These are phyloP conservation scores for Nitzschia putrida DNA, from an alignment of 108 stramenopile genomes.

Conservation along the genomic window DNA sequence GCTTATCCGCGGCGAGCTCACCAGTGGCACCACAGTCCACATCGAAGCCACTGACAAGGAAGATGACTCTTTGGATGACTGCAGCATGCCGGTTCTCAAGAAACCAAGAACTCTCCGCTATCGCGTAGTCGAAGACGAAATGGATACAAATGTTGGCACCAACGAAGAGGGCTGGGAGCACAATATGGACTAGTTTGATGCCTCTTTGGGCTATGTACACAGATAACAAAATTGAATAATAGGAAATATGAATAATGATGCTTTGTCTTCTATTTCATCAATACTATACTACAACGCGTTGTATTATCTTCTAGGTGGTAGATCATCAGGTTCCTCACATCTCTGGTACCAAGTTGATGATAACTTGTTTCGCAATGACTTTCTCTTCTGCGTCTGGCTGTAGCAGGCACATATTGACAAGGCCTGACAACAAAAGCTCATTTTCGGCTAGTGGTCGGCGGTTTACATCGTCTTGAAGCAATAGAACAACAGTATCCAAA, in stretches of 20 bases:
- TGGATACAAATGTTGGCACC: constrained; percentile 8
- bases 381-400: constrained; percentile 26
- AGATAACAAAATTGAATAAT: not conserved
- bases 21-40: constrained; percentile 67
- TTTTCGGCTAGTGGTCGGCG: constrained; percentile 37
- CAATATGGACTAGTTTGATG: not conserved
- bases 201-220: not conserved
- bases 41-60: constrained; percentile 74
- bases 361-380: constrained; percentile 30
- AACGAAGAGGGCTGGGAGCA: constrained; percentile 17
- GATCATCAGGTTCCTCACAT: constrained; percentile 1
- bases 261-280: not conserved
- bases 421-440: constrained; percentile 43
- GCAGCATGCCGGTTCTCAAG: constrained; percentile 30
- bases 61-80: constrained; percentile 56
- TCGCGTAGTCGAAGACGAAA: constrained; percentile 19
- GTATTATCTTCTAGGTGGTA: not conserved
- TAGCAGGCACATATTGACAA: constrained; percentile 32
- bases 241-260: not conserved
- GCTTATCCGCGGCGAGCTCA: constrained; percentile 76
- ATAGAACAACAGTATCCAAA: constrained; percentile 16
- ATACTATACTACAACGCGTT: not conserved
- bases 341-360: constrained; percentile 43
- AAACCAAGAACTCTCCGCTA: constrained; percentile 21
- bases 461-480: constrained; percentile 25